These are phyloP conservation scores for Danielozyma ontarioensis DNA, from an alignment of 805 yeast species.

Conservation along the genomic window DNA sequence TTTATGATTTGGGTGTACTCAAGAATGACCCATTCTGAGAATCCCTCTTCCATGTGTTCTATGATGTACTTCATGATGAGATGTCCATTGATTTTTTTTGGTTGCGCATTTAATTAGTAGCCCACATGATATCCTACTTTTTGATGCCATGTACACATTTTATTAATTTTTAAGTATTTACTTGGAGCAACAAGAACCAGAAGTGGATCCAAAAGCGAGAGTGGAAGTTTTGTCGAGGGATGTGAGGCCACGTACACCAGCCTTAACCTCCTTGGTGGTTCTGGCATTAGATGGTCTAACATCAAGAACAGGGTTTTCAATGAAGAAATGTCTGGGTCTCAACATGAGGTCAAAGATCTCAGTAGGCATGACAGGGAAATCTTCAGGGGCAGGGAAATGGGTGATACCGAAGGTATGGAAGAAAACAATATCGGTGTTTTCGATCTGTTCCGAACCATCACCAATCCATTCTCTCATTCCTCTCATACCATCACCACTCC, in stretches of 20 bases:
- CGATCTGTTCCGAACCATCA: conserved; percentile 52
- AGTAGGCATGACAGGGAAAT: conserved; percentile 86
- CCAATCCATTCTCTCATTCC: conserved; percentile 70
- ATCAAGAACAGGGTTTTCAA: conserved; percentile 73
- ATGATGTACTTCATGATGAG: conserved; percentile 76
- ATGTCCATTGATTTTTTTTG: background rate
- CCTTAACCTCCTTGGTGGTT: conserved; percentile 38
- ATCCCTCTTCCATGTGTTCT: conserved; percentile 97
- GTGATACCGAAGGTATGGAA: conserved; percentile 84
- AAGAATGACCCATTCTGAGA: conserved; percentile 91
- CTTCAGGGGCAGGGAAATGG: conserved; percentile 87
- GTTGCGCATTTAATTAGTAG: no score
- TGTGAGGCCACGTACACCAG: conserved; percentile 30
- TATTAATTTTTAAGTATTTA: no score
- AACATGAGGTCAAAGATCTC: conserved; percentile 71
- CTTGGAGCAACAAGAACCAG: conserved; percentile 17
- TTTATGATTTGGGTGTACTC: conserved; percentile 80
- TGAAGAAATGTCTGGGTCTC: conserved; percentile 76
- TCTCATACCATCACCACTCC: conserved; percentile 62
- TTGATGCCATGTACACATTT: no score
- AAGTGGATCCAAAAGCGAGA: conserved; percentile 42
- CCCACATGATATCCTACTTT: no score
- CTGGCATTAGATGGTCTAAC: conserved; percentile 56
- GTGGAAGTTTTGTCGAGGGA: conserved; percentile 45
- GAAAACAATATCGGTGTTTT: conserved; percentile 65